Evolutionary conservation across 2,329 filamentous ascomycete species (phyloP), one percentile per base, ranked within the genome.

Genomic region (Cytospora chrysosperma): DNA sequence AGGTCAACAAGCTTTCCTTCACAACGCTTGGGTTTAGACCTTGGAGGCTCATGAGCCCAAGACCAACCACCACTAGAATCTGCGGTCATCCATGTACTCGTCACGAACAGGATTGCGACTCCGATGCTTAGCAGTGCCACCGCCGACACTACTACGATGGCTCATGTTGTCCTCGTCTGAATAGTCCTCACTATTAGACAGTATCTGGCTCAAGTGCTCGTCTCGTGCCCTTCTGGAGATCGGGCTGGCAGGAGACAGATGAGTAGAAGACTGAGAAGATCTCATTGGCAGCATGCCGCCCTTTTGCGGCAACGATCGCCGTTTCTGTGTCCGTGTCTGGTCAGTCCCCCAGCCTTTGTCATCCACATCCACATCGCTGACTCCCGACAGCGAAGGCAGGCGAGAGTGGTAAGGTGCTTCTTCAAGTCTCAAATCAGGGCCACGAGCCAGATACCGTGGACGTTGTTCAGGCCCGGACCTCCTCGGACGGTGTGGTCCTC

Each of bases 91-190:
- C 17, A 40, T 19, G 17, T 2, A 17, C 9, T n/a, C 37, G 1
- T n/a, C 37, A 19, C 6, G 5, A 17, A 1, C 6, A 17, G 19
- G n/a, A 1, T 17, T 7, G 24, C 19, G 40, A 9, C 40, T 12
- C 2, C 8, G n/a, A 12, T 21, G 7, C 40, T 21, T 47, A 21
- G n/a, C 40, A 24, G 37, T 6, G n/a, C 37, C 15, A 40, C 40
- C 40, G 40, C 8, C 19, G 24, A 47, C 9, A 21, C 40, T 47
- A 26, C 59, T 28, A 55, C 51, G 43, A 43, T 19, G 51, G 12
- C 47, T 54, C 4, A 32, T 21, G 51, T 21, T 49, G 27, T 61
- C 57, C 28, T 60, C 59, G 12, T 51, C 51, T 27, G 51, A 49
- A 26, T 27, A 32, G 10, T 54, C 28, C 26, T 50, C 37, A 21